A percentile compares a stretch with the other conserved stretches of the same genome.
Conservation (phyloP, 768 basidiomycete genomes). For the Tubosaeta brunneosetosa region DNA sequence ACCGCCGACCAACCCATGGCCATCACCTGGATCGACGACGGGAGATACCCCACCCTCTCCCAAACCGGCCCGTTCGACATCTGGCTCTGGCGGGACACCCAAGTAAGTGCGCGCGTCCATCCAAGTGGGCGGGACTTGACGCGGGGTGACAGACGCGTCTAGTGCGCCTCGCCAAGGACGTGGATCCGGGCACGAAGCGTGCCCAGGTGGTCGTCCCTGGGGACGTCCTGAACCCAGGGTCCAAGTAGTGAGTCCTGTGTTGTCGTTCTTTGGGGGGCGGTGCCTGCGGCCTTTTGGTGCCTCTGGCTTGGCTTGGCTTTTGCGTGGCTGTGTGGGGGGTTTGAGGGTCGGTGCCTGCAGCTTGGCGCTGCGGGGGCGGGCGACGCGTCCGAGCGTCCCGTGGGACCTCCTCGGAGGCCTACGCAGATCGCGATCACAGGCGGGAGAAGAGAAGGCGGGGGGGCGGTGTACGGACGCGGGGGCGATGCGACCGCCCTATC, state of each 20-base stretch:
- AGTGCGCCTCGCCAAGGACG: slow-evolving; percentile 39
- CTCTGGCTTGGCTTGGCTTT: too few relatives aligned
- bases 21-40: slow-evolving; percentile 51
- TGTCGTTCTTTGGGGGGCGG: neutral
- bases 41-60: slow-evolving; percentile 34
- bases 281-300: too few relatives aligned
- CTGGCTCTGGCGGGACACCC: slow-evolving; percentile 41
- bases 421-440: slow-evolving; percentile 13
- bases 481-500: neutral
- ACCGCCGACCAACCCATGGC: slow-evolving; percentile 38
- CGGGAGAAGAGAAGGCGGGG: neutral
- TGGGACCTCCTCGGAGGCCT: slow-evolving; percentile 12
- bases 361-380: neutral
- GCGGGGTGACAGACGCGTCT: slow-evolving; percentile 34
- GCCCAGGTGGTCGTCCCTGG: slow-evolving; percentile 29
- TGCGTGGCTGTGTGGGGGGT: neutral
- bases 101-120: slow-evolving; percentile 27
- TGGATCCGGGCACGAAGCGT: slow-evolving; percentile 33
- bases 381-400: slow-evolving; percentile 9
- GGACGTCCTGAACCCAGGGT: slow-evolving; percentile 19
- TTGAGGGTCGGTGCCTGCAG: neutral
- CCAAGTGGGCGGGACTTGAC: neutral
- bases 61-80: slow-evolving; percentile 43
- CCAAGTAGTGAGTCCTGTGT: slow-evolving; percentile 30
- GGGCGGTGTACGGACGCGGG: neutral